phyloP scores from a whole-genome alignment of 306 rosid genomes.

The Styphnolobium japonicum region DNA sequence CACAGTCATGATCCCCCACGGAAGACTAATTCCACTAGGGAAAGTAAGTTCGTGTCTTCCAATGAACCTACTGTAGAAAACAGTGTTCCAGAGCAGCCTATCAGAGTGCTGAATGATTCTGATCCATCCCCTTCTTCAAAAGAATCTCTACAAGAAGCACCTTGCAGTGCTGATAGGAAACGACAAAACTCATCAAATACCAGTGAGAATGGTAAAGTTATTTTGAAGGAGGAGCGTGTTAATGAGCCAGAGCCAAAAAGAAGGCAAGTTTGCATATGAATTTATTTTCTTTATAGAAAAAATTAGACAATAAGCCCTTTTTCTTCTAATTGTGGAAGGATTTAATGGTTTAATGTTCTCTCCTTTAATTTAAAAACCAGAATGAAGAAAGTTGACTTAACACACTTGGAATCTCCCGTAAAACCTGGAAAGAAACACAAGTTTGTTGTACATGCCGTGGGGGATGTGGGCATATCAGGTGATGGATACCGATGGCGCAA shows the following conservation, averaged over 20 bases:
- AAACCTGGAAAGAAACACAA: slow-evolving; percentile 76
- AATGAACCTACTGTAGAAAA: slow-evolving; percentile 45
- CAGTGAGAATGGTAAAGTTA: slow-evolving; percentile 48
- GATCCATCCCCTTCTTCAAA: slow-evolving; percentile 57
- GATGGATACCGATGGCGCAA: slow-evolving; percentile 99
- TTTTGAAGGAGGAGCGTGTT: slow-evolving; percentile 61
- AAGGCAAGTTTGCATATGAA: slow-evolving; percentile 54
- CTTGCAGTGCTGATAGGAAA: slow-evolving; percentile 50
- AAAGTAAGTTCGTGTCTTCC: slow-evolving; percentile 41
- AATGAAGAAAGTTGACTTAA: slow-evolving; percentile 66
- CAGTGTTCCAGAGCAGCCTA: slow-evolving; percentile 37
- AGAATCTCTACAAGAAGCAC: slow-evolving; percentile 47
- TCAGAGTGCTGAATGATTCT: slow-evolving; percentile 40
- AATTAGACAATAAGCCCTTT: background rate
- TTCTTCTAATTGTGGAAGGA: slow-evolving; percentile 9
- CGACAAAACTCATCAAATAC: slow-evolving; percentile 41
- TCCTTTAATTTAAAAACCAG: slow-evolving; percentile 49
- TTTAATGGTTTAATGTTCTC: slow-evolving; percentile 26
- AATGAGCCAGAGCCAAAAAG: slow-evolving; percentile 60
- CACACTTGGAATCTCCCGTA: slow-evolving; percentile 39
- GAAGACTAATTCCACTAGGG: slow-evolving; percentile 51
- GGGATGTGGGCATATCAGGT: slow-evolving; percentile 88
- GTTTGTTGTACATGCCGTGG: slow-evolving; percentile 87
- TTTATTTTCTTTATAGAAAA: slow-evolving; percentile 16
- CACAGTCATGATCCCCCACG: slow-evolving; percentile 83